These are phyloP conservation scores for Populus alba DNA, from an alignment of 345 rosid genomes.

Conservation along the genomic window DNA sequence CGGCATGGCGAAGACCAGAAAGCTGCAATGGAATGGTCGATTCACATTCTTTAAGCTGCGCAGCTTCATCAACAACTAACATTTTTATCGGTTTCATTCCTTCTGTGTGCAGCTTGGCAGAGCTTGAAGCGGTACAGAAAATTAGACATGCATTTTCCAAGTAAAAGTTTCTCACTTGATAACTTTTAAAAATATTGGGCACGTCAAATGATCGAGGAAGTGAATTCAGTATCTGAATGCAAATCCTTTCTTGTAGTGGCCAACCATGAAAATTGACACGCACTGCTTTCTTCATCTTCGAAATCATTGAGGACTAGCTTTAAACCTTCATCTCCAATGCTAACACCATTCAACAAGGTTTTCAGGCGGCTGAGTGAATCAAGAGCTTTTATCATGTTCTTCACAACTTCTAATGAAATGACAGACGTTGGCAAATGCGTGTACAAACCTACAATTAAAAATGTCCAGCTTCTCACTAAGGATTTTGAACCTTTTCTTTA, in stretches of 20 bases:
- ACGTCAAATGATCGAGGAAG: conserved; percentile 2
- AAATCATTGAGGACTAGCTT: not conserved
- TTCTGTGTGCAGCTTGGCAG: conserved; percentile 28
- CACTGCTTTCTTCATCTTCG: not conserved
- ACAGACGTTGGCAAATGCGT: conserved; percentile 4
- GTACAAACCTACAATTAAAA: not conserved
- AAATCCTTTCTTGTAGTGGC: not conserved
- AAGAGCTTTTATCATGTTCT: not conserved
- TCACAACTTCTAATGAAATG: not conserved
- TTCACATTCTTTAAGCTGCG: conserved; percentile 57
- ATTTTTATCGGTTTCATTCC: conserved; percentile 19
- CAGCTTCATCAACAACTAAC: conserved; percentile 54
- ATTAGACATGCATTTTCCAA: conserved; percentile 30
- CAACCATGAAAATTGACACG: not conserved
- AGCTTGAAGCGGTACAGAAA: conserved; percentile 49
- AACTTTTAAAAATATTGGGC: not conserved
- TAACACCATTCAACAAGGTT: not conserved
- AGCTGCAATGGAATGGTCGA: conserved; percentile 48
- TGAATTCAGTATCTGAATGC: conserved; percentile 8
- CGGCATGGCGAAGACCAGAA: conserved; percentile 36
- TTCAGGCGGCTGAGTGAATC: not conserved
- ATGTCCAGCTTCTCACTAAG: not conserved
- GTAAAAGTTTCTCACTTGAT: conserved; percentile 14
- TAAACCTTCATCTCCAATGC: not conserved
- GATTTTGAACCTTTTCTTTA: not conserved